Evolutionary conservation across 805 yeast genomes (phyloP), one percentile per base, ranked within the genome.

Genomic region (Sugiyamaella chiloensis): DNA sequence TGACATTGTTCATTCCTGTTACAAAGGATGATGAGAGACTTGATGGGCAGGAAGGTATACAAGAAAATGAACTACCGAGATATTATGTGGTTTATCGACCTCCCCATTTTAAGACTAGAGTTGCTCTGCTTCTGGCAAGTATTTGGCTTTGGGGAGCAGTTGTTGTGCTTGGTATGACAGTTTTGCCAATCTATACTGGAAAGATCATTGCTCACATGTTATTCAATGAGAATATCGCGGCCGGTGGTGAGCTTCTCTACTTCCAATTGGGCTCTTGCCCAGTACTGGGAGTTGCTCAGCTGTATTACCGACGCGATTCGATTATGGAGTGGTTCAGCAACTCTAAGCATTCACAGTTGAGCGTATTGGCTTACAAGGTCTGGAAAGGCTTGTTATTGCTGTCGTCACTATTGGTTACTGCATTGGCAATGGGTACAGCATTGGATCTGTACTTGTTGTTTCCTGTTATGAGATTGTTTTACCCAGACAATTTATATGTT

Each of bases 41-140:
- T 41, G 68, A 68, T 23, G 64, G 61, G 16, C 54, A 53, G 23
- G 54, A 48, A n/a, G 72, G 70, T 12, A 69, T 68, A 14, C 74
- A 70, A 32, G 72, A 67, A 17, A 72, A 69, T 44, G 68, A 68
- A 21, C 67, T 70, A 23, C 68, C 71, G 48, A 64, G 66, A 1
- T 88, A 90, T 64, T 73, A 78, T 2, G 78, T 90, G 24, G 96
- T 90, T 2, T 95, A 90, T 66, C 73, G 87, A 39, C 98, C 99
- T 3, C 95, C 96, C 1, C 56, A 74, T 42, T 87, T 91, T 64
- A 74, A 80, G 44, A 26, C 59, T 1, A 73, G 96, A 50, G 73
- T 88, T 29, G 68, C 75, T 19, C 67, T 59, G 0, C 61, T 85
- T 37, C 65, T 79, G 19, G 52, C 66, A 6, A 58, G 68, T 61